Evolutionary conservation across 257 asterid genomes (phyloP).

Genomic region (Capsicum rhomboideum): DNA sequence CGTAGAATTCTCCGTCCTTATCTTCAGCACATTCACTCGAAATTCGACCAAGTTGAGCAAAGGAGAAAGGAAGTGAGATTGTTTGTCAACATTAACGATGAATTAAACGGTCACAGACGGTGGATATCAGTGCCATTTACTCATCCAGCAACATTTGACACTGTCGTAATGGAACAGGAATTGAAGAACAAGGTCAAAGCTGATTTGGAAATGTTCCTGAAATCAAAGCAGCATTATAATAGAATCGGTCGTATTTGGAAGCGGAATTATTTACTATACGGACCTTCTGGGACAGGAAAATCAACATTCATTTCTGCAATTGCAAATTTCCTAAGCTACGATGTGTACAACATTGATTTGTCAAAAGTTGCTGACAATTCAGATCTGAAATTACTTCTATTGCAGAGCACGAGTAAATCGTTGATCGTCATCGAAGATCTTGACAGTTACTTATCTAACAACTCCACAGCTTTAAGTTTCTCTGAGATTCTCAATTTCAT

Average conservation of each 20-base stretch:
- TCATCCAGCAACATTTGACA: constrained; percentile 87
- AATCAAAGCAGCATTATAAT: constrained; percentile 70
- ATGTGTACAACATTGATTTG: constrained; percentile 63
- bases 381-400: constrained; percentile 51
- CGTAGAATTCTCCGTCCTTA: constrained; percentile 62
- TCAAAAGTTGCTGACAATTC: constrained; percentile 49
- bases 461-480: constrained; percentile 42
- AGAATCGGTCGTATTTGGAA: constrained; percentile 86
- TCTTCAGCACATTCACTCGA: constrained; percentile 56
- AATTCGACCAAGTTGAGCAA: constrained; percentile 67
- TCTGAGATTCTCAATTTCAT: constrained; percentile 73
- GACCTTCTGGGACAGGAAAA: constrained; percentile 82
- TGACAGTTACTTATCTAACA: constrained; percentile 46
- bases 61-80: constrained; percentile 51
- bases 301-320: constrained; percentile 71
- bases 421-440: constrained; percentile 74
- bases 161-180: constrained; percentile 76
- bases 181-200: constrained; percentile 64
- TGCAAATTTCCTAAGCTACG: constrained; percentile 64
- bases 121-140: constrained; percentile 66
- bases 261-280: constrained; percentile 71
- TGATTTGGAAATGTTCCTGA: constrained; percentile 64
- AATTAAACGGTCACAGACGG: constrained; percentile 38
- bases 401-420: constrained; percentile 67
- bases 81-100: constrained; percentile 46